Evolutionary conservation across 352 stramenopile genomes (phyloP).

Genomic region (Phytophthora constricta): DNA sequence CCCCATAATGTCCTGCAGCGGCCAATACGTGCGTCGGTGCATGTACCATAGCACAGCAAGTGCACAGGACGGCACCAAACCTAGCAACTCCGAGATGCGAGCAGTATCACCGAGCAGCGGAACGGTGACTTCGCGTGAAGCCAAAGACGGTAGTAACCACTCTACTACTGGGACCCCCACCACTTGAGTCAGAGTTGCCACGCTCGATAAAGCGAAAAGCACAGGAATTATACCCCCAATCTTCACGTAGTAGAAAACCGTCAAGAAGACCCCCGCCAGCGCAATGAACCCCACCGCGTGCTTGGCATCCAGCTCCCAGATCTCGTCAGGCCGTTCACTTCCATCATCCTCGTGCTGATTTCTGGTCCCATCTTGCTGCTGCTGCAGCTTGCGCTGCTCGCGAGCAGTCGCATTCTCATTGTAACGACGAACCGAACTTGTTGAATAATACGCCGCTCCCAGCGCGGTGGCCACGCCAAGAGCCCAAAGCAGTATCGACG

Average conservation of each 20-base stretch:
- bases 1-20: constrained; percentile 93
- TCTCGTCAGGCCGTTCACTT: constrained; percentile 27
- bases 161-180: constrained; percentile 52
- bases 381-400: constrained; percentile 32
- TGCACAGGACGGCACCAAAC: constrained; percentile 37
- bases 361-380: constrained; percentile 10
- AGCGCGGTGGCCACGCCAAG: constrained; percentile 66
- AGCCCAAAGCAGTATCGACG: constrained; percentile 67
- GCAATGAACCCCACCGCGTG: constrained; percentile 74
- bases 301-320: constrained; percentile 70
- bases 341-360: constrained; percentile 17
- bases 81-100: constrained; percentile 60
- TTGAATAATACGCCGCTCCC: constrained; percentile 73
- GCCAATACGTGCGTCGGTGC: constrained; percentile 74
- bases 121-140: constrained; percentile 44
- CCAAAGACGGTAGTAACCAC: constrained; percentile 37
- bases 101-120: constrained; percentile 46
- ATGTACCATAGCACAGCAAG: constrained; percentile 72
- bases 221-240: constrained; percentile 63
- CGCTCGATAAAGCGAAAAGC: constrained; percentile 68
- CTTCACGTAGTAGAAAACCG: constrained; percentile 78
- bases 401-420: constrained; percentile 13
- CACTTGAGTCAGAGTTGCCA: constrained; percentile 61
- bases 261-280: constrained; percentile 64
- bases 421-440: constrained; percentile 14